Evolutionary conservation across 176 grass and related monocot genomes (phyloP).

Genomic region (Cocos nucifera): DNA sequence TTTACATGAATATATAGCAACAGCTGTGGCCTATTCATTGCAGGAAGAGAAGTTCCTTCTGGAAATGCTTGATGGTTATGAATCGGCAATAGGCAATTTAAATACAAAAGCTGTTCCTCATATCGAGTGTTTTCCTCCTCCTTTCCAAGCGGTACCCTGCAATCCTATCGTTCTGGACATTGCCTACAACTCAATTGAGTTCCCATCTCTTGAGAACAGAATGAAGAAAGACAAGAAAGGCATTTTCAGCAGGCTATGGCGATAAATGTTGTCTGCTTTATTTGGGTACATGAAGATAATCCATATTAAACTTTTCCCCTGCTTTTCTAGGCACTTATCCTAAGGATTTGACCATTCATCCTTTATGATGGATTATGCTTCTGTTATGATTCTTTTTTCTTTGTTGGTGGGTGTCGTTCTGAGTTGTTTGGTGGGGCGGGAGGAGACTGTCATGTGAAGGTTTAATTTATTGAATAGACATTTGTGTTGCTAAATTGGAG

Average conservation of each 20-base stretch:
- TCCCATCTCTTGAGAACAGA: conserved; percentile 75
- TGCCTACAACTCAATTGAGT: conserved; percentile 71
- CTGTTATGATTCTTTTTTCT: too few species aligned
- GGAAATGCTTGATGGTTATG: conserved; percentile 69
- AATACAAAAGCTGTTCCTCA: conserved; percentile 44
- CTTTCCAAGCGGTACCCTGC: conserved; percentile 65
- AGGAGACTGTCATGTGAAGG: too few species aligned
- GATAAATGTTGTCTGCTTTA: conserved; percentile 14
- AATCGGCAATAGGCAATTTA: conserved; percentile 63
- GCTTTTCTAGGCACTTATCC: too few species aligned
- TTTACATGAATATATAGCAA: too few species aligned
- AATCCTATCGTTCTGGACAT: conserved; percentile 96
- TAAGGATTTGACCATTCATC: too few species aligned
- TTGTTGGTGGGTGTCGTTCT: too few species aligned
- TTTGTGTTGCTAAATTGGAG: too few species aligned
- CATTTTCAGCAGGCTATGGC: conserved; percentile 71
- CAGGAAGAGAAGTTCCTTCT: conserved; percentile 64
- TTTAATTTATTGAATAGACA: too few species aligned
- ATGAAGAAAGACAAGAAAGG: conserved; percentile 99
- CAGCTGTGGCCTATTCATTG: neutral
- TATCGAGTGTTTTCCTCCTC: conserved; percentile 66
- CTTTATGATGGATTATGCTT: too few species aligned
- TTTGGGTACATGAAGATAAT: too few species aligned
- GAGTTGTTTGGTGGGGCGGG: too few species aligned
- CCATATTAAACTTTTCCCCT: too few species aligned